phyloP scores from a whole-genome alignment of 2,329 filamentous ascomycete genomes.

The Microascus cirrosus region DNA sequence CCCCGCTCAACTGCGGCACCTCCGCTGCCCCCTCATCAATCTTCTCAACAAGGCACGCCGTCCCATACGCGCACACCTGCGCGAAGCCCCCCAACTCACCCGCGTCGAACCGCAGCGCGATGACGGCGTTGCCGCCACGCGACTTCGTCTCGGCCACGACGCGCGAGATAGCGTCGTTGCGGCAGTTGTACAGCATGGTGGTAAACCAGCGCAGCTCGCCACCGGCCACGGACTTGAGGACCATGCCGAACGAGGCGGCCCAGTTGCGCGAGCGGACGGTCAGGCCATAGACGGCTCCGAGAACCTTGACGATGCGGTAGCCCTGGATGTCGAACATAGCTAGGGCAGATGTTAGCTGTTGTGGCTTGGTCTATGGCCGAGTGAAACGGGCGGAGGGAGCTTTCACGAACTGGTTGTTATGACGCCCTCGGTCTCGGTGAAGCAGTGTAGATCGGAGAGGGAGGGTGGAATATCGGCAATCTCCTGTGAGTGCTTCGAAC shows the following conservation, averaged over 20 bases:
- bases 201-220: constrained; percentile 51
- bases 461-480: neutral
- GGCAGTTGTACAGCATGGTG: constrained; percentile 38
- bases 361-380: neutral
- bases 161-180: constrained; percentile 46
- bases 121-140: constrained; percentile 48
- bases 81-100: constrained; percentile 42
- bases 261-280: constrained; percentile 48
- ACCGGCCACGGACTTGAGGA: constrained; percentile 43
- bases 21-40: constrained; percentile 22
- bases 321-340: constrained; percentile 53
- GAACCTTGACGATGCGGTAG: constrained; percentile 43
- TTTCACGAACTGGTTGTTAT: constrained; percentile 37
- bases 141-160: constrained; percentile 44
- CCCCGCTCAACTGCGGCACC: constrained; percentile 3
- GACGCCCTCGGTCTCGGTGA: constrained; percentile 49
- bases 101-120: constrained; percentile 47
- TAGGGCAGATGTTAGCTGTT: constrained; percentile 7
- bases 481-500: neutral
- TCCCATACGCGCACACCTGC: constrained; percentile 50
- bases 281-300: constrained; percentile 47
- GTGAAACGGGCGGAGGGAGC: neutral
- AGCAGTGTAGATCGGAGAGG: constrained; percentile 41
- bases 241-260: constrained; percentile 43
- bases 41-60: constrained; percentile 46